phyloP scores from a whole-genome alignment of 2,329 filamentous ascomycete species.

The Xylaria digitata region DNA sequence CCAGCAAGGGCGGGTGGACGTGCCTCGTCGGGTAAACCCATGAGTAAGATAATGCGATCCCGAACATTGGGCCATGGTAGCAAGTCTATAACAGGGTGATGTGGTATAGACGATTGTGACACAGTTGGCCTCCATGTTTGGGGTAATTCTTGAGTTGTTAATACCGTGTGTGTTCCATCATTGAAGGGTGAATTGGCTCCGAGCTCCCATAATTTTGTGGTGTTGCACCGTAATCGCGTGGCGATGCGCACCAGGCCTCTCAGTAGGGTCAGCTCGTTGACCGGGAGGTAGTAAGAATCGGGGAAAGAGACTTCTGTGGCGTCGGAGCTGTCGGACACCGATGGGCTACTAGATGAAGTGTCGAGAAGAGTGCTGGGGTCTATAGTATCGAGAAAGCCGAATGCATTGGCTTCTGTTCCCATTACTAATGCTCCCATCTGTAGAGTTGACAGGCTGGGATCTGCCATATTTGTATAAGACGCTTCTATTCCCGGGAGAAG shows the following conservation, averaged over 20 bases:
- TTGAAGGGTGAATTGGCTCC: slow-evolving; percentile 60
- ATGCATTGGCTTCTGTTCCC: not conserved
- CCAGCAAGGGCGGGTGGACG: slow-evolving; percentile 61
- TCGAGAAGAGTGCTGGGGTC: slow-evolving; percentile 6
- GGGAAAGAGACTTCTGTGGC: slow-evolving; percentile 49
- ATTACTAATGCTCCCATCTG: not conserved
- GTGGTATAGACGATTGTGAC: slow-evolving; percentile 61
- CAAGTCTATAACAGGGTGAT: slow-evolving; percentile 68
- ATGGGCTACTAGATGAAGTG: slow-evolving; percentile 23
- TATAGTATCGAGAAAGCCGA: slow-evolving; percentile 4
- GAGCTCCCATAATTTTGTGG: slow-evolving; percentile 58
- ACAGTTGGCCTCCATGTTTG: slow-evolving; percentile 62
- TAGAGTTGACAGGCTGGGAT: not conserved
- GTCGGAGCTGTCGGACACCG: slow-evolving; percentile 13
- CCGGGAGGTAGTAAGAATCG: slow-evolving; percentile 62
- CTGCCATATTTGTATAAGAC: not conserved
- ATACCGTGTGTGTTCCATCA: slow-evolving; percentile 44
- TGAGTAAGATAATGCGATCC: slow-evolving; percentile 63
- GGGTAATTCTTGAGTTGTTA: slow-evolving; percentile 55
- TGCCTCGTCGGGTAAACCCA: slow-evolving; percentile 60
- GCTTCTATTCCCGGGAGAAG: slow-evolving; percentile 15
- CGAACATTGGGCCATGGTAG: slow-evolving; percentile 67
- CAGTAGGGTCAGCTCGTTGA: slow-evolving; percentile 62
- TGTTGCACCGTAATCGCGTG: slow-evolving; percentile 56
- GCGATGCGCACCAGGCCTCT: slow-evolving; percentile 61